A percentile compares a stretch with the other conserved stretches of the same genome.
phyloP scores from a whole-genome alignment of 352 stramenopile species.

The Phytophthora capsici region DNA sequence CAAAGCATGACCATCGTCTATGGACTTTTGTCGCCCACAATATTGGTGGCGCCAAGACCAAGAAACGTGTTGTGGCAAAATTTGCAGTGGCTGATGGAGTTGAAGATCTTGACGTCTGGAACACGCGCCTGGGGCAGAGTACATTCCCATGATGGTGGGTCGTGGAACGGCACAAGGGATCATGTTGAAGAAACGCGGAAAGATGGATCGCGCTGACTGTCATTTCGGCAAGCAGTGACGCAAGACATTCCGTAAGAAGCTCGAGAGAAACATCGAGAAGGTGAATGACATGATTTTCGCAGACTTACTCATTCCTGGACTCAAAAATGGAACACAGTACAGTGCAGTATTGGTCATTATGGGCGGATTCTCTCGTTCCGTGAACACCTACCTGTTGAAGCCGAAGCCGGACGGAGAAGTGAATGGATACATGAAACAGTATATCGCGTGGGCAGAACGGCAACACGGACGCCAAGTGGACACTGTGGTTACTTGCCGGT shows the following conservation, averaged over 20 bases:
- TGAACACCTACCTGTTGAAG: no score
- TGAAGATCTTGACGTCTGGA: slow-evolving; percentile 6
- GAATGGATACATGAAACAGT: no score
- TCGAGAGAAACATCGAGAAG: not conserved
- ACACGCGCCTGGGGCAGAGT: slow-evolving; percentile 9
- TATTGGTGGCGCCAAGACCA: slow-evolving; percentile 10
- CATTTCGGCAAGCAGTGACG: slow-evolving; percentile 20
- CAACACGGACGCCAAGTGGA: no score
- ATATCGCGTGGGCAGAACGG: no score
- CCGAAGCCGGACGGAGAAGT: no score
- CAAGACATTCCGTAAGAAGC: no score
- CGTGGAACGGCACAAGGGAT: slow-evolving; percentile 16
- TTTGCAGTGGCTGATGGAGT: slow-evolving; percentile 14
- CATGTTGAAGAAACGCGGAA: slow-evolving; percentile 12
- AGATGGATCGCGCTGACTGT: slow-evolving; percentile 14
- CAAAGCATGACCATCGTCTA: not conserved
- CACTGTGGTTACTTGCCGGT: no score
- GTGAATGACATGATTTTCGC: no score
- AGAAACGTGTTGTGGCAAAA: slow-evolving; percentile 13
- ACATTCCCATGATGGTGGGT: slow-evolving; percentile 18
- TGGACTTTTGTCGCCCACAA: slow-evolving; percentile 24
- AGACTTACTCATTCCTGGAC: no score
- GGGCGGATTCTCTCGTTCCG: no score
- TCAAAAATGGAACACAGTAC: no score
- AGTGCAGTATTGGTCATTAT: no score